Conservation (phyloP, 2,329 filamentous ascomycete species). For the Cordyceps cateniannulata region DNA sequence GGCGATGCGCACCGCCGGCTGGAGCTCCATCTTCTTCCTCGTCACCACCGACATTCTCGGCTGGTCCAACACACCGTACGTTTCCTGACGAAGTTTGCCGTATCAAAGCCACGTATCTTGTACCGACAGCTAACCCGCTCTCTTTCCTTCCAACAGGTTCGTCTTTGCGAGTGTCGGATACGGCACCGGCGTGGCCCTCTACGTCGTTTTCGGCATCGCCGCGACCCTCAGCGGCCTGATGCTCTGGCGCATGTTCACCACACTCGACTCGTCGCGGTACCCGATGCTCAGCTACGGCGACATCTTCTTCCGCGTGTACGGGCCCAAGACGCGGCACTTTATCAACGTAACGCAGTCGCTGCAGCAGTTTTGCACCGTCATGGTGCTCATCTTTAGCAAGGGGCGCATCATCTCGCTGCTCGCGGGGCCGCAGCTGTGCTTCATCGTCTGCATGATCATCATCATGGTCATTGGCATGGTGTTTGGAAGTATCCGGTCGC, state of each 20-base stretch:
- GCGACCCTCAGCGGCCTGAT: constrained; percentile 35
- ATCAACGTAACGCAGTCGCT: constrained; percentile 42
- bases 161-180: constrained; percentile 29
- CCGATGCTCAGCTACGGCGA: constrained; percentile 41
- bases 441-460: constrained; percentile 43
- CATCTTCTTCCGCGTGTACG: constrained; percentile 40
- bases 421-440: constrained; percentile 37
- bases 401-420: constrained; percentile 50
- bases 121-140: neutral
- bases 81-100: neutral
- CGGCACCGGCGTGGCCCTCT: constrained; percentile 36
- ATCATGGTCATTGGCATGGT: constrained; percentile 45
- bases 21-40: constrained; percentile 41
- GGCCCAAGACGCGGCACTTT: constrained; percentile 34
- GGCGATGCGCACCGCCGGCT: constrained; percentile 37
- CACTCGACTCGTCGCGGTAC: constrained; percentile 39
- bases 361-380: constrained; percentile 43
- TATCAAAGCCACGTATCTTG: neutral
- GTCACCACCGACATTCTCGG: constrained; percentile 44
- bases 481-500: constrained; percentile 47
- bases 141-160: neutral
- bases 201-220: constrained; percentile 35
- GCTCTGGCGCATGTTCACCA: constrained; percentile 37
- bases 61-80: constrained; percentile 32
- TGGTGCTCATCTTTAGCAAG: constrained; percentile 44